A percentile compares a stretch with the other conserved stretches of the same genome.
Evolutionary conservation across 306 rosid species (phyloP).

Genomic region (Vigna hirtella): DNA sequence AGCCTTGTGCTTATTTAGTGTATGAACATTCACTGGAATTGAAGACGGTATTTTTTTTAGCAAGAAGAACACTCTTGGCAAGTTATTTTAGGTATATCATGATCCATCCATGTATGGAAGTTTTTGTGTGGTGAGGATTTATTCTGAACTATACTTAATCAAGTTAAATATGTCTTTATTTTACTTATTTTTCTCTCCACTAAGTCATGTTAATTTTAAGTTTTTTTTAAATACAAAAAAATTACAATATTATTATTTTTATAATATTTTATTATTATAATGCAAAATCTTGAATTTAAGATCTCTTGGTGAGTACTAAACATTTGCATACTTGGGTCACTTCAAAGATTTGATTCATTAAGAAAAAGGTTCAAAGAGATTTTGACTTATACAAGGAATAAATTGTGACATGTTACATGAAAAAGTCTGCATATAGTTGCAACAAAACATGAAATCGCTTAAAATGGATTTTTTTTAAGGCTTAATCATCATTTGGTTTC

Average conservation of each 20-base stretch:
- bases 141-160: background rate
- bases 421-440: background rate
- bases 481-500: no score
- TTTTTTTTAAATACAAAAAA: no score
- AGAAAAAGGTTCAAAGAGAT: conserved; percentile 24
- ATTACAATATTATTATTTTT: no score
- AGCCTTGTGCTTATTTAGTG: no score
- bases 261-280: no score
- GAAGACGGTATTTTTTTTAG: no score
- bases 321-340: background rate
- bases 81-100: background rate
- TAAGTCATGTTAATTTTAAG: no score
- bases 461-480: no score
- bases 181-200: no score
- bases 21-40: background rate
- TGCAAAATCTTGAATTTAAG: no score
- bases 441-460: background rate
- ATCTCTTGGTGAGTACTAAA: no score
- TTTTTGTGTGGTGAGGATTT: background rate
- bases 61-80: background rate
- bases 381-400: background rate
- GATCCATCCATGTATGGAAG: background rate
- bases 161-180: background rate
- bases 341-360: background rate
- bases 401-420: no score